phyloP scores from a whole-genome alignment of 1,284 basidiomycete species.

The Albatrellus sp. region DNA sequence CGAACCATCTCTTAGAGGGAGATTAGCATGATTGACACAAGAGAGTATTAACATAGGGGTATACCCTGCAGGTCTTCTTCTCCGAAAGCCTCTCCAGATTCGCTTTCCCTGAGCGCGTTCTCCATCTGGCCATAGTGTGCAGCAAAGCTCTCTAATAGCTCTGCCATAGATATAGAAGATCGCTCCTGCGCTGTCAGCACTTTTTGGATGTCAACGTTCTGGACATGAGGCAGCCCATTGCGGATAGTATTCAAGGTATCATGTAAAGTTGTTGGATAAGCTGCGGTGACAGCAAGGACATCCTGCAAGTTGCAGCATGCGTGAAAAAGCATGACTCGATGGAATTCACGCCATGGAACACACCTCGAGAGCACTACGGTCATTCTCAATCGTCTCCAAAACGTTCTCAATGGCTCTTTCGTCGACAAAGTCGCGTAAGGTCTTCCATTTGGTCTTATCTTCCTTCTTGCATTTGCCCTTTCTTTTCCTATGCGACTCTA shows the following conservation, averaged over 20 bases:
- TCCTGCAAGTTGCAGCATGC: constrained; percentile 28
- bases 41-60: constrained; percentile 2
- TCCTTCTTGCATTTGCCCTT: constrained; percentile 16
- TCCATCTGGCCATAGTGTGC: constrained; percentile 68
- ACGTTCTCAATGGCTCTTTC: constrained; percentile 67
- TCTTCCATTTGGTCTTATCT: constrained; percentile 62
- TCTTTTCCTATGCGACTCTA: constrained; percentile 13
- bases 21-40: neutral
- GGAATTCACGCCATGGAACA: constrained; percentile 14
- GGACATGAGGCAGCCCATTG: constrained; percentile 31
- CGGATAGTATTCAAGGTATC: constrained; percentile 42
- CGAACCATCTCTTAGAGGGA: constrained; percentile 50
- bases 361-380: constrained; percentile 55
- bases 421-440: constrained; percentile 69
- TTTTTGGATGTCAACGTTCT: constrained; percentile 31
- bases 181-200: constrained; percentile 43
- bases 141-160: constrained; percentile 55
- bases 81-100: constrained; percentile 47
- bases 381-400: constrained; percentile 57
- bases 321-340: neutral
- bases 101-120: constrained; percentile 47
- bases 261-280: constrained; percentile 51
- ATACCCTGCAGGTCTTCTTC: constrained; percentile 61
- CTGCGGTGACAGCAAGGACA: constrained; percentile 44
- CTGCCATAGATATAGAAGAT: constrained; percentile 53